Evolutionary conservation across 1,284 basidiomycete species (phyloP).

Genomic region (Fomitopsis betulina): DNA sequence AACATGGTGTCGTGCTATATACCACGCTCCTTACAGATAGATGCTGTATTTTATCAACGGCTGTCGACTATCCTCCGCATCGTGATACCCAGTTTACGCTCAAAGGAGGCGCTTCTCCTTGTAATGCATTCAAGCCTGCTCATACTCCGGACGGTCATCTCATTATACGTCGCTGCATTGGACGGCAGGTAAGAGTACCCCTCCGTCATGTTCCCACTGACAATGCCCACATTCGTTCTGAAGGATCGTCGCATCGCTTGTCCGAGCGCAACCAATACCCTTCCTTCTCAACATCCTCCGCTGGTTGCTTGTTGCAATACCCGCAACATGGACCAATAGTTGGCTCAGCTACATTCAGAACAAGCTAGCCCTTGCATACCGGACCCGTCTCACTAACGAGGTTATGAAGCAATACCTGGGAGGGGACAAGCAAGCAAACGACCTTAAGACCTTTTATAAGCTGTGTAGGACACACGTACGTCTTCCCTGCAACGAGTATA

Average conservation of each 20-base stretch:
- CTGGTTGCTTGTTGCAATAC: constrained; percentile 93
- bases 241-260: constrained; percentile 92
- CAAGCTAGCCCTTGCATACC: constrained; percentile 90
- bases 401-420: constrained; percentile 86
- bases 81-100: constrained; percentile 82
- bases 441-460: constrained; percentile 88
- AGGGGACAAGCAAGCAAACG: constrained; percentile 54
- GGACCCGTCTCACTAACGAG: constrained; percentile 82
- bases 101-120: constrained; percentile 85
- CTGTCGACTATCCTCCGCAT: constrained; percentile 79
- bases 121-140: constrained; percentile 86
- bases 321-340: constrained; percentile 95
- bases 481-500: neutral
- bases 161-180: constrained; percentile 91
- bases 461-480: constrained; percentile 49
- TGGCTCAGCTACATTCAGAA: constrained; percentile 94
- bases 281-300: constrained; percentile 85
- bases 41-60: constrained; percentile 86
- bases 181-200: constrained; percentile 75
- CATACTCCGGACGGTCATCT: constrained; percentile 86
- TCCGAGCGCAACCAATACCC: constrained; percentile 77
- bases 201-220: neutral
- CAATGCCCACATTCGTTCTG: neutral
- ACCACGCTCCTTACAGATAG: constrained; percentile 55
- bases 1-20: constrained; percentile 1